These are phyloP conservation scores for Kwoniella dejecticola DNA, from an alignment of 768 basidiomycete genomes.

Conservation along the genomic window DNA sequence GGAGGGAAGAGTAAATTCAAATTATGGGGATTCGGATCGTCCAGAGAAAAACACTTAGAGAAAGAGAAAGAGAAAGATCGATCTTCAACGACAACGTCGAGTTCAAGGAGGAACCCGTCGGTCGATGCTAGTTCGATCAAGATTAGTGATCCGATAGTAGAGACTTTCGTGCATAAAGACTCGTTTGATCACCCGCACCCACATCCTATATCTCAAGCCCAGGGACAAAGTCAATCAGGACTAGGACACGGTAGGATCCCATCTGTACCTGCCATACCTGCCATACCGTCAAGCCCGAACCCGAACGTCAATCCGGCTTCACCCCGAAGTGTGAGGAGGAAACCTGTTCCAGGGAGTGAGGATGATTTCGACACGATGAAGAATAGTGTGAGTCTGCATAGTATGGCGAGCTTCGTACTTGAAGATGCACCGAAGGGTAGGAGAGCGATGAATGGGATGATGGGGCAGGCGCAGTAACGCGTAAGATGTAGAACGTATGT, in stretches of 20 bases:
- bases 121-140: slow-evolving; percentile 18
- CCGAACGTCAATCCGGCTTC: slow-evolving; percentile 10
- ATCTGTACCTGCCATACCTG: not conserved
- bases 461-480: not conserved
- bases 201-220: not conserved
- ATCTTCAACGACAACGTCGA: not conserved
- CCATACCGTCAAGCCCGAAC: slow-evolving; percentile 7
- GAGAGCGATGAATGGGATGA: not conserved
- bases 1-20: slow-evolving; percentile 12
- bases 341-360: slow-evolving; percentile 44
- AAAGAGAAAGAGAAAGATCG: not conserved
- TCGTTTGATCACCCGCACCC: not conserved
- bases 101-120: slow-evolving; percentile 13
- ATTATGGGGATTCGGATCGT: slow-evolving; percentile 17
- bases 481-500: no score
- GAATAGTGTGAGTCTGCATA: slow-evolving; percentile 35
- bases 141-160: slow-evolving; percentile 18
- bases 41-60: not conserved
- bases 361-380: slow-evolving; percentile 14
- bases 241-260: slow-evolving; percentile 14
- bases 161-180: slow-evolving; percentile 12
- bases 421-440: slow-evolving; percentile 37
- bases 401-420: slow-evolving; percentile 43
- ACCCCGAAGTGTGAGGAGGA: slow-evolving; percentile 35
- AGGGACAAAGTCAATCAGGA: slow-evolving; percentile 3